Evolutionary conservation across 306 rosid species (phyloP).

Genomic region (Quercus mongolica): DNA sequence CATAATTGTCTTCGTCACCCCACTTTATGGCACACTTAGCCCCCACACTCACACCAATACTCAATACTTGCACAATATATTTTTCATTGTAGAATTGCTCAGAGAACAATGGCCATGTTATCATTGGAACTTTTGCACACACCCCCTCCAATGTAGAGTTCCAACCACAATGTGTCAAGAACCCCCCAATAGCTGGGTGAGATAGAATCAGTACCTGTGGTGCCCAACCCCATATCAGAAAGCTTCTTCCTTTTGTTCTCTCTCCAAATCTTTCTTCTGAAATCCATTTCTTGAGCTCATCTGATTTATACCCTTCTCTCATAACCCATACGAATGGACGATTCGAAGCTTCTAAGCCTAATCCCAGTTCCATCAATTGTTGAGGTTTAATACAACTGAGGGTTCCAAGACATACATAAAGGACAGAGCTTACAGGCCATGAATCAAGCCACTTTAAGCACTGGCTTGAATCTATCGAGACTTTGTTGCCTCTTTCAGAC

Average conservation of each 20-base stretch:
- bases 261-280: conserved; percentile 38
- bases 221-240: conserved; percentile 61
- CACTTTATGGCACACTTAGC: background rate
- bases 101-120: conserved; percentile 59
- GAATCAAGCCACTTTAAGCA: conserved; percentile 48
- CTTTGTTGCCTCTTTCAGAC: conserved; percentile 36
- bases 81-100: conserved; percentile 57
- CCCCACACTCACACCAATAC: conserved; percentile 12
- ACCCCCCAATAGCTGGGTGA: conserved; percentile 55
- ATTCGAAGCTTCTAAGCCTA: conserved; percentile 47
- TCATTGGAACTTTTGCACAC: conserved; percentile 44
- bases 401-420: conserved; percentile 56
- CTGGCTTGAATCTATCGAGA: conserved; percentile 18
- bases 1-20: conserved; percentile 18
- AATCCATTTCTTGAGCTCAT: conserved; percentile 47
- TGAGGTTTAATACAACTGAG: conserved; percentile 25
- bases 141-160: conserved; percentile 56
- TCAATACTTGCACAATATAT: conserved; percentile 17
- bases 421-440: conserved; percentile 27
- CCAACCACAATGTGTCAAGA: conserved; percentile 71
- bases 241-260: conserved; percentile 31
- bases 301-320: conserved; percentile 30
- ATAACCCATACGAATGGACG: conserved; percentile 53
- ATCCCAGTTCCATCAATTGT: conserved; percentile 44
- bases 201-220: conserved; percentile 57